A percentile compares a stretch with the other conserved stretches of the same genome.
Conservation (phyloP, 371 early-diverging fungal genomes). For the Blyttiomyces sp. region DNA sequence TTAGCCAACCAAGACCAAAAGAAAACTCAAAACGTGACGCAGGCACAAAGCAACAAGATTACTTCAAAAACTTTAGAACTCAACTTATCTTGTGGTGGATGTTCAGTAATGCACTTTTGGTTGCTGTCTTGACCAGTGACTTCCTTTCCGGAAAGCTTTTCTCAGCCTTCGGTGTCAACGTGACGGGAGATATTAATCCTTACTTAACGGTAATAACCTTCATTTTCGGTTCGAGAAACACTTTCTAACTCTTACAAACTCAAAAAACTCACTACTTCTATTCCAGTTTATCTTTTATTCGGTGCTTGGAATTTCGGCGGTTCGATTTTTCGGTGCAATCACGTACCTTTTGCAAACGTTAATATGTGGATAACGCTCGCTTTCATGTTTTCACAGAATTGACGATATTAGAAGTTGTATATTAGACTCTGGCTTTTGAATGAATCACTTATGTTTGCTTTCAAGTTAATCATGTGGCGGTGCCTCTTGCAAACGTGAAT, state of each 20-base stretch:
- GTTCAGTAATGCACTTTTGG: slow-evolving; percentile 70
- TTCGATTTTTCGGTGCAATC: slow-evolving; percentile 65
- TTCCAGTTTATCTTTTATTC: slow-evolving; percentile 74
- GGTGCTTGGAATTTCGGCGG: slow-evolving; percentile 65
- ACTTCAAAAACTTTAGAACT: slow-evolving; percentile 82
- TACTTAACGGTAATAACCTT: slow-evolving; percentile 55
- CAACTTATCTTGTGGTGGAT: slow-evolving; percentile 80
- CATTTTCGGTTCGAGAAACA: background rate
- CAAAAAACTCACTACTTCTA: background rate
- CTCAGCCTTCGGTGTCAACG: slow-evolving; percentile 13
- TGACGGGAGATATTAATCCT: slow-evolving; percentile 49
- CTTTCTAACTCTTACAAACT: background rate
- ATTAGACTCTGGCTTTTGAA: too few species aligned
- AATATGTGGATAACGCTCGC: background rate
- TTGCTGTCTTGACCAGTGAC: slow-evolving; percentile 46
- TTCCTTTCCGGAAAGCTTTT: slow-evolving; percentile 4
- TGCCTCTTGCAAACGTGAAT: too few species aligned
- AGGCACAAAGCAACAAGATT: slow-evolving; percentile 80
- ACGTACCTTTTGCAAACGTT: slow-evolving; percentile 46
- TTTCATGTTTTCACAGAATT: too few species aligned
- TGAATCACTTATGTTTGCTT: too few species aligned
- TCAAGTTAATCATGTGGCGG: too few species aligned
- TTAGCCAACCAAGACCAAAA: slow-evolving; percentile 24
- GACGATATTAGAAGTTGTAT: too few species aligned
- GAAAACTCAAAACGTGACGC: slow-evolving; percentile 62